Percentiles rank a stretch among this genome's conserved stretches.
Evolutionary conservation across 495 filamentous ascomycete species (phyloP).

Genomic region (Sabuloglossum arenarium): DNA sequence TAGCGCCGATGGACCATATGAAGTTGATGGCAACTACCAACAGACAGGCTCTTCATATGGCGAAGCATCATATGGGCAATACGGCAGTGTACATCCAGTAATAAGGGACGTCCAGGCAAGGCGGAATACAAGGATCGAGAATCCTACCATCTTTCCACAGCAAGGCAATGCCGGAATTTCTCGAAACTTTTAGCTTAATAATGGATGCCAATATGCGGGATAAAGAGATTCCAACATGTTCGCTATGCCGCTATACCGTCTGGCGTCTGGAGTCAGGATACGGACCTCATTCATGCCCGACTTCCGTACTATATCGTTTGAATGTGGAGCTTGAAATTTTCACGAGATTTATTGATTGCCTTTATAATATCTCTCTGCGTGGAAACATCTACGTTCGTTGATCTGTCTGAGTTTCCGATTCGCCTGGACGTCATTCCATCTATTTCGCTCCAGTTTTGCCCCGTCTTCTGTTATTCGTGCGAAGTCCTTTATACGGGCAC

Average conservation of each 20-base stretch:
- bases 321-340: not conserved
- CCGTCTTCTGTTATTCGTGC: too few species aligned
- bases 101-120: constrained; percentile 86
- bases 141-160: constrained; percentile 63
- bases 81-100: constrained; percentile 45
- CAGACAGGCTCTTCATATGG: constrained; percentile 26
- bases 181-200: constrained; percentile 66
- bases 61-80: constrained; percentile 11
- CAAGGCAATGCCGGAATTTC: constrained; percentile 86
- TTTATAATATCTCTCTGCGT: not conserved
- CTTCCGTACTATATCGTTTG: not conserved
- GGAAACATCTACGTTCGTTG: not conserved
- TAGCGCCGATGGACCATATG: constrained; percentile 32
- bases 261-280: too few species aligned
- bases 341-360: not conserved
- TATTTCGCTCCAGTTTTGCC: too few species aligned
- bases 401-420: not conserved
- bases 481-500: too few species aligned
- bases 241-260: too few species aligned
- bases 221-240: not conserved
- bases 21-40: constrained; percentile 26
- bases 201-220: not conserved
- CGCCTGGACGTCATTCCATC: not conserved
- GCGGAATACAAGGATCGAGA: constrained; percentile 86
- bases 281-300: not conserved